Conservation (phyloP, 129 eudicot species). For the Artemisia annua region DNA sequence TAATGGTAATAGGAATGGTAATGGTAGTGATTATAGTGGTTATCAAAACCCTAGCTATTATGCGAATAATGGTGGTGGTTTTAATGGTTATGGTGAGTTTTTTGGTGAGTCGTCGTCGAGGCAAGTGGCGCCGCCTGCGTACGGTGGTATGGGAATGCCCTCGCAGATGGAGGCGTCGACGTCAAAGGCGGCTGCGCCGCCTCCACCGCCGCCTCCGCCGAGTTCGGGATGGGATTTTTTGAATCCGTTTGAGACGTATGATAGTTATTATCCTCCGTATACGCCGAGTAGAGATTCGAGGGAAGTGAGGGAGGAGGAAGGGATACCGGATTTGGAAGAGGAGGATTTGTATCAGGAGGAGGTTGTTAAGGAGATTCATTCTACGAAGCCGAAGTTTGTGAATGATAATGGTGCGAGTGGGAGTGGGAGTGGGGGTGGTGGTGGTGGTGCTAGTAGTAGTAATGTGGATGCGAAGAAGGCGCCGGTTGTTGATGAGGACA, state of each 20-base stretch:
- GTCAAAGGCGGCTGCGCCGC: slow-evolving; percentile 45
- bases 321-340: slow-evolving; percentile 97
- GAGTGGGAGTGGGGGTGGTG: slow-evolving; percentile 12
- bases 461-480: slow-evolving; percentile 48
- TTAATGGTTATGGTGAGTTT: slow-evolving; percentile 47
- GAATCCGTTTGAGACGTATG: slow-evolving; percentile 69
- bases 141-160: slow-evolving; percentile 27
- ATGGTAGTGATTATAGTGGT: slow-evolving; percentile 1
- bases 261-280: slow-evolving; percentile 64
- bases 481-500: slow-evolving; percentile 43
- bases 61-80: slow-evolving; percentile 26
- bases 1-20: background rate
- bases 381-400: slow-evolving; percentile 55
- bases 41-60: slow-evolving; percentile 17
- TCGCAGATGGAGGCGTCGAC: slow-evolving; percentile 43
- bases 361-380: slow-evolving; percentile 76
- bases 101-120: slow-evolving; percentile 31
- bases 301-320: slow-evolving; percentile 96
- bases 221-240: slow-evolving; percentile 79
- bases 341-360: slow-evolving; percentile 62
- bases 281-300: slow-evolving; percentile 81
- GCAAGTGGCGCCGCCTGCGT: slow-evolving; percentile 8
- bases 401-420: slow-evolving; percentile 34
- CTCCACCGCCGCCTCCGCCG: slow-evolving; percentile 78
- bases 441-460: slow-evolving; percentile 35